Percentiles rank a stretch among this genome's conserved stretches.
phyloP scores from a whole-genome alignment of 805 yeast species.

The Saturnispora besseyi region DNA sequence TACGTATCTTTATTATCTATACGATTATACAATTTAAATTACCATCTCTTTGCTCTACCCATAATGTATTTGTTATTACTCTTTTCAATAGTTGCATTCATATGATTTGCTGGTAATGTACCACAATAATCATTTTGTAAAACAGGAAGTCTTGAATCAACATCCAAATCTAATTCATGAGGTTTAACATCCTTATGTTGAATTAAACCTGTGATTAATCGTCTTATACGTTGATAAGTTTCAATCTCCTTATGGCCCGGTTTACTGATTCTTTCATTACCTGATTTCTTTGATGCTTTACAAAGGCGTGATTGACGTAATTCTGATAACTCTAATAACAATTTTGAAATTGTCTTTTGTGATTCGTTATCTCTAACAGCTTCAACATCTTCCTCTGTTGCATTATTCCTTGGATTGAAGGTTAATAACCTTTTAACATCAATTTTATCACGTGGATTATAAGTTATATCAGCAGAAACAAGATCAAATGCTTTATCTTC shows the following conservation, averaged over 20 bases:
- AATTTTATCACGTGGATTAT: slow-evolving; percentile 13
- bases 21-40: background rate
- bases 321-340: slow-evolving; percentile 40
- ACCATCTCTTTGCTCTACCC: slow-evolving; percentile 7
- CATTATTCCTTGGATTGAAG: slow-evolving; percentile 22
- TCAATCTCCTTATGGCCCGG: slow-evolving; percentile 7
- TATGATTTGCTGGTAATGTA: slow-evolving; percentile 51
- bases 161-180: slow-evolving; percentile 27
- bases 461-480: background rate
- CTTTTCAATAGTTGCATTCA: slow-evolving; percentile 6
- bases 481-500: slow-evolving; percentile 1
- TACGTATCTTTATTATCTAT: background rate
- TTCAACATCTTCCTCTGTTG: slow-evolving; percentile 21
- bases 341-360: slow-evolving; percentile 34
- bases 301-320: slow-evolving; percentile 38
- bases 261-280: slow-evolving; percentile 5
- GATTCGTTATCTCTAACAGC: slow-evolving; percentile 17
- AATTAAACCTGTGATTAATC: slow-evolving; percentile 36
- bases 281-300: background rate
- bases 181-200: slow-evolving; percentile 25
- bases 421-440: slow-evolving; percentile 23
- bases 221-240: slow-evolving; percentile 22
- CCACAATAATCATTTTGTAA: slow-evolving; percentile 70
- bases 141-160: slow-evolving; percentile 47
- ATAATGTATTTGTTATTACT: slow-evolving; percentile 1